Percentiles rank a stretch among this genome's conserved stretches.
These are phyloP conservation scores for Termitomyces sp. DNA, from an alignment of 1,284 basidiomycete species.

Conservation along the genomic window DNA sequence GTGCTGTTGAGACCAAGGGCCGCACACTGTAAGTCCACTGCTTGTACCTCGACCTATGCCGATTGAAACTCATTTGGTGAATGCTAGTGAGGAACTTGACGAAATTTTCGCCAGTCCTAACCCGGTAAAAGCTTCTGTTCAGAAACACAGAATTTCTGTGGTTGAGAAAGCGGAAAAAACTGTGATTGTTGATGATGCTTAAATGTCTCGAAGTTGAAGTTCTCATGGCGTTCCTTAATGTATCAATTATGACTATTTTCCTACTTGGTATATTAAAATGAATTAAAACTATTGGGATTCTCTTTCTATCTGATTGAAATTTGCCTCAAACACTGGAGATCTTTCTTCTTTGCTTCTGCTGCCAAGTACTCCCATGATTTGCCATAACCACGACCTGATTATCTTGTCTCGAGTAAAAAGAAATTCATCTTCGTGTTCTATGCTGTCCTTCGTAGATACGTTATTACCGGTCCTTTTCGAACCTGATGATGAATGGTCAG, in stretches of 20 bases:
- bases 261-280: neutral
- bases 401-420: neutral
- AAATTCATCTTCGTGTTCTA: neutral
- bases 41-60: neutral
- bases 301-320: neutral
- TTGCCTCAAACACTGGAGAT: neutral
- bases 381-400: too few relatives aligned
- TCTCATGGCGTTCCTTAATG: neutral
- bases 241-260: neutral
- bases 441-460: too few relatives aligned
- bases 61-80: neutral
- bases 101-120: constrained; percentile 35
- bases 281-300: neutral
- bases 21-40: constrained; percentile 31
- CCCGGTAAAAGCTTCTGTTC: constrained; percentile 34
- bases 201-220: neutral
- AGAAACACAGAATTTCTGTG: constrained; percentile 32
- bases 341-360: neutral
- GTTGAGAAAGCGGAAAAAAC: constrained; percentile 27
- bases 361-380: neutral
- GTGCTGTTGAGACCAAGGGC: constrained; percentile 36
- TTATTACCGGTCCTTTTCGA: too few relatives aligned
- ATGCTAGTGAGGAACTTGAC: constrained; percentile 33
- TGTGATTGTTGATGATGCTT: constrained; percentile 18
- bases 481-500: too few relatives aligned